phyloP scores from a whole-genome alignment of 2,329 filamentous ascomycete genomes.

The Colletotrichum camelliae region DNA sequence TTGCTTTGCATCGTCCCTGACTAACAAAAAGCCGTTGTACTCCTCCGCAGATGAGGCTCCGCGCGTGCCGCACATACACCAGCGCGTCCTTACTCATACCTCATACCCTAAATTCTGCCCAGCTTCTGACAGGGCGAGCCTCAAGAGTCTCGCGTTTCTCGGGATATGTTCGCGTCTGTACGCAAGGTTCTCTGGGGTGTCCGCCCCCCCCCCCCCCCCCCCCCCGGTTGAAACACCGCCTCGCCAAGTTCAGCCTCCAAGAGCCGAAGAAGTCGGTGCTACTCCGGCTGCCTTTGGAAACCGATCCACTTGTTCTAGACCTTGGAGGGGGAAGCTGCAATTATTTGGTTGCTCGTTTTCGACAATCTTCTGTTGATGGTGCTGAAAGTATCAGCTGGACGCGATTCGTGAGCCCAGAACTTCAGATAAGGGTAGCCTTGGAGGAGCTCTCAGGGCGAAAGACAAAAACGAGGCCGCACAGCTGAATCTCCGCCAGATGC shows the following conservation, averaged over 20 bases:
- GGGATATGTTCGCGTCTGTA: not conserved
- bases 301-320: not conserved
- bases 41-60: not conserved
- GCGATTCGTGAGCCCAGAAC: not conserved
- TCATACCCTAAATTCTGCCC: not conserved
- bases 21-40: not conserved
- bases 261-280: not conserved
- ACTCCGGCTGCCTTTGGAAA: not conserved
- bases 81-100: not conserved
- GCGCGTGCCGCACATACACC: not conserved
- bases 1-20: not conserved
- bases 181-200: not conserved
- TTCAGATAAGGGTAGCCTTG: not conserved
- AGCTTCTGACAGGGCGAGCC: not conserved
- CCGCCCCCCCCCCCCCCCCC: not conserved
- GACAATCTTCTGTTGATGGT: not conserved
- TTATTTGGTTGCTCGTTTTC: not conserved
- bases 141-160: not conserved
- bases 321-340: not conserved
- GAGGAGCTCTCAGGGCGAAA: not conserved
- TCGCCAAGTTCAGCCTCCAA: not conserved
- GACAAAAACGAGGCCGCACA: not conserved
- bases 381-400: not conserved
- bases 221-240: not conserved
- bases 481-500: not conserved